A percentile compares a stretch with the other conserved stretches of the same genome.
Evolutionary conservation across 2,329 filamentous ascomycete species (phyloP).

Genomic region (Aureobasidium sp.): DNA sequence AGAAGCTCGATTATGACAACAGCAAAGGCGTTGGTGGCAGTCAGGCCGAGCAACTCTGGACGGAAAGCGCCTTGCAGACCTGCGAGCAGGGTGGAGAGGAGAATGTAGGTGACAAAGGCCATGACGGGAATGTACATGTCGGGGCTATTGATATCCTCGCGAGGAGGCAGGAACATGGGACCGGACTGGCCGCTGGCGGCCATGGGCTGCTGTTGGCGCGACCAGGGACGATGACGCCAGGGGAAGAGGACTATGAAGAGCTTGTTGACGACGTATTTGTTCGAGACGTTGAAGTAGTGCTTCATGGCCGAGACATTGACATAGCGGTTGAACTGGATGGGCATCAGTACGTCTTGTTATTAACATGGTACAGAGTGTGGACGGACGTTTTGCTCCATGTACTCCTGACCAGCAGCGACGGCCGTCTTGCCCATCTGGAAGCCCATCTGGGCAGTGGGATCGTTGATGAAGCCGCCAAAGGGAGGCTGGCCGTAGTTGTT

Average conservation of each 20-base stretch:
- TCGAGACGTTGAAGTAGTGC: constrained; percentile 99
- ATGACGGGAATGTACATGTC: constrained; percentile 99
- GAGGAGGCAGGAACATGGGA: constrained; percentile 77
- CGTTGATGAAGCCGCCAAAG: constrained; percentile 91
- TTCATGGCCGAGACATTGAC: constrained; percentile 90
- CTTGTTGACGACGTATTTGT: constrained; percentile 92
- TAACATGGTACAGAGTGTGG: background rate
- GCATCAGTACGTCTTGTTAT: background rate
- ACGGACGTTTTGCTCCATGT: constrained; percentile 87
- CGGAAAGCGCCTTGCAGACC: constrained; percentile 88
- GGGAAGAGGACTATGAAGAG: constrained; percentile 90
- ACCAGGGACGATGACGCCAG: constrained; percentile 97
- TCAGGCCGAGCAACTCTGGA: constrained; percentile 85
- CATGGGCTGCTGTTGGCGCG: constrained; percentile 67
- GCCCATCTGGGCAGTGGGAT: constrained; percentile 89
- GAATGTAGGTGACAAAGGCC: constrained; percentile 95
- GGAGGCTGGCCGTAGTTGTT: constrained; percentile 44
- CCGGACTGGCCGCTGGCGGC: constrained; percentile 43
- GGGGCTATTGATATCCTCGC: constrained; percentile 93
- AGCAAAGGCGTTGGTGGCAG: constrained; percentile 73
- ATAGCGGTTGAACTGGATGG: constrained; percentile 62
- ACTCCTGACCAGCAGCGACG: constrained; percentile 85
- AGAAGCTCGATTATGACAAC: constrained; percentile 84
- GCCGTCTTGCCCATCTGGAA: constrained; percentile 91
- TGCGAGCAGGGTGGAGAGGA: constrained; percentile 83